phyloP scores from a whole-genome alignment of 1,284 basidiomycete genomes.

The Malassezia yamatoensis region DNA sequence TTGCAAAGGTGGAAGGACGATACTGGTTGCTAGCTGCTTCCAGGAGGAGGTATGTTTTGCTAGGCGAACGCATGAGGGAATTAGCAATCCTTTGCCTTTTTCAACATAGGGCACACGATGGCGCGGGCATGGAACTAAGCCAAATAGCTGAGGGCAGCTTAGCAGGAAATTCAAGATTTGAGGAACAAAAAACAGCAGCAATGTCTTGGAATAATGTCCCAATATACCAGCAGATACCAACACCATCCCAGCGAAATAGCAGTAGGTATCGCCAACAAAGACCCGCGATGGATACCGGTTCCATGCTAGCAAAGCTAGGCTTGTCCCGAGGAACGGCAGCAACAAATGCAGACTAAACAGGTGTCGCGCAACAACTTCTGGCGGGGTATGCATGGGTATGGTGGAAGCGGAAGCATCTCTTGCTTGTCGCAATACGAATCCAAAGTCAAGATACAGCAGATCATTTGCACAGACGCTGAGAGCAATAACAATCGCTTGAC shows the following conservation, averaged over 20 bases:
- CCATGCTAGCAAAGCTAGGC: constrained; percentile 59
- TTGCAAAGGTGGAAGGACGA: constrained; percentile 19
- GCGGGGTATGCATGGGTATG: constrained; percentile 50
- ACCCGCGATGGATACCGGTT: constrained; percentile 70
- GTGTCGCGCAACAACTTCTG: constrained; percentile 76
- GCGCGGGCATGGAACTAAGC: constrained; percentile 80
- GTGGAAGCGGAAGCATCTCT: constrained; percentile 5
- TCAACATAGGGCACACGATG: constrained; percentile 67
- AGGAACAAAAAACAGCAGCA: constrained; percentile 90
- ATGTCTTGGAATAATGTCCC: constrained; percentile 91
- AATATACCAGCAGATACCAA: constrained; percentile 37
- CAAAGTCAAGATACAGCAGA: constrained; percentile 58
- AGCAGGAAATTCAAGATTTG: constrained; percentile 96
- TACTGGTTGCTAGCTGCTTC: not conserved
- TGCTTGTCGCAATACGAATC: constrained; percentile 25
- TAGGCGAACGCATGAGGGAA: constrained; percentile 13
- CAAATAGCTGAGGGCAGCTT: constrained; percentile 88
- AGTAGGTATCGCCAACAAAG: constrained; percentile 94
- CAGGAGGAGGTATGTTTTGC: not conserved
- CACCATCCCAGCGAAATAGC: constrained; percentile 69
- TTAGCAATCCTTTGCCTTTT: not conserved
- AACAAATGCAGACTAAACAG: constrained; percentile 92
- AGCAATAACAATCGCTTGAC: constrained; percentile 85
- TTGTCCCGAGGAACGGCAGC: constrained; percentile 82
- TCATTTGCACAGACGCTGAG: constrained; percentile 84